Percentiles rank a stretch among this genome's conserved stretches.
Evolutionary conservation across 208 protist genomes (phyloP).

Genomic region (Leishmania arabica): DNA sequence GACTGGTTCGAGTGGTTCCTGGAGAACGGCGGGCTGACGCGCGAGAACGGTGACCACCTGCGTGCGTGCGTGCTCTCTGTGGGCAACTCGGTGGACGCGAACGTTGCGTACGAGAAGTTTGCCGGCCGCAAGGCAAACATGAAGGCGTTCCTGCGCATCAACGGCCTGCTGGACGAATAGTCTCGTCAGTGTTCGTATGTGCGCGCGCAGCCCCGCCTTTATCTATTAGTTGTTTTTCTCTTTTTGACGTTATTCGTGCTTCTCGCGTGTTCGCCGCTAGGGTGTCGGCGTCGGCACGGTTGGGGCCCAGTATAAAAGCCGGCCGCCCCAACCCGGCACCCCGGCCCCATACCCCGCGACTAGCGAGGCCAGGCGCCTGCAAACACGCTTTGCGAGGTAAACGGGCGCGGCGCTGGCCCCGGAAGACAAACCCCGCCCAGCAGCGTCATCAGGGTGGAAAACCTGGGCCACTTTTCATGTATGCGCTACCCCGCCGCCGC

Average conservation of each 20-base stretch:
- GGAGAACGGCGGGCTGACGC: constrained; percentile 52
- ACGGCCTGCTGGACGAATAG: constrained; percentile 15
- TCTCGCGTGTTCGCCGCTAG: too few relatives aligned
- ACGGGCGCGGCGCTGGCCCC: rapidly evolving
- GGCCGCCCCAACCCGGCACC: too few relatives aligned
- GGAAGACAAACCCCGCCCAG: too few relatives aligned
- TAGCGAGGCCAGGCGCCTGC: rapidly evolving
- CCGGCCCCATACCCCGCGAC: too few relatives aligned
- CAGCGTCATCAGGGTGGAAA: too few relatives aligned
- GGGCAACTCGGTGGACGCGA: constrained; percentile 53
- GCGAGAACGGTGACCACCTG: constrained; percentile 63
- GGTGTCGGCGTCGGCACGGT: too few relatives aligned
- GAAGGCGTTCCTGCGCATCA: constrained; percentile 35
- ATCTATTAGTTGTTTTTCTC: not conserved
- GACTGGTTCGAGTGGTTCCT: constrained; percentile 71
- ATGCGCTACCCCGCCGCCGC: too few relatives aligned
- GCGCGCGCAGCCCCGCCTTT: not conserved
- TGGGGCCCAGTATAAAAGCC: too few relatives aligned
- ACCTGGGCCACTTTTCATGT: too few relatives aligned
- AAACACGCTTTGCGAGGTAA: too few relatives aligned
- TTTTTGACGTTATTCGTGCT: not conserved
- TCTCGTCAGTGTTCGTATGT: not conserved
- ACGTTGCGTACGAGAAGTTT: constrained; percentile 45
- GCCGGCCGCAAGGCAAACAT: constrained; percentile 35
- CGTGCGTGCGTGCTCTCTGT: constrained; percentile 61